A percentile compares a stretch with the other conserved stretches of the same genome.
Evolutionary conservation across 2,329 filamentous ascomycete species (phyloP).

Genomic region (Nemania serpens): DNA sequence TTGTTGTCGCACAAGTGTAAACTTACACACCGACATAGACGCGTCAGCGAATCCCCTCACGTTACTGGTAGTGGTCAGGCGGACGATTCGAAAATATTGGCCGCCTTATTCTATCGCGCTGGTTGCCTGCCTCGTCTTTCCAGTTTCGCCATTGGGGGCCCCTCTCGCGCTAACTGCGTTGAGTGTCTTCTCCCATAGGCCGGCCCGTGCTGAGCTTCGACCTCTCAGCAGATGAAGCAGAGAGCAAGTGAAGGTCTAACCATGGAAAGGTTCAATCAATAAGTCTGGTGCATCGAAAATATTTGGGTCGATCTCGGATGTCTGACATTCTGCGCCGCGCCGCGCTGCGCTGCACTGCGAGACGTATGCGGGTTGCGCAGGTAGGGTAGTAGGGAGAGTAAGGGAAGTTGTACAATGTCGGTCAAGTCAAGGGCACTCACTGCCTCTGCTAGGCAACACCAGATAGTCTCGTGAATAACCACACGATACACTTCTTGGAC

Average conservation of each 20-base stretch:
- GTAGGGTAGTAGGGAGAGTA: not conserved
- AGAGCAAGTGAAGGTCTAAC: not conserved
- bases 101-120: constrained; percentile 2
- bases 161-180: not conserved
- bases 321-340: constrained; percentile 8
- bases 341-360: constrained; percentile 2
- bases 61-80: not conserved
- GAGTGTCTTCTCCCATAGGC: too few relatives aligned
- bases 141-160: constrained; percentile 2
- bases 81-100: not conserved
- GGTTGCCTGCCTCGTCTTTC: constrained; percentile 5
- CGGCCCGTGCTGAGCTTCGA: too few relatives aligned
- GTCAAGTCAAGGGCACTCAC: constrained; percentile 19
- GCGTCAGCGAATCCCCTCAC: constrained; percentile 20
- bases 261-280: constrained; percentile 11
- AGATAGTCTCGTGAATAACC: constrained; percentile 14
- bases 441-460: not conserved
- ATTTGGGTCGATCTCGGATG: constrained; percentile 19
- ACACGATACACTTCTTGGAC: constrained; percentile 11
- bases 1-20: constrained; percentile 3
- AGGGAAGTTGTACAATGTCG: constrained; percentile 22
- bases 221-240: constrained; percentile 1
- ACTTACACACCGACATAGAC: constrained; percentile 36
- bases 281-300: constrained; percentile 15
- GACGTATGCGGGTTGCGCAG: constrained; percentile 16